A percentile compares a stretch with the other conserved stretches of the same genome.
Conservation (phyloP, 257 asterid genomes). For the Penstemon eatonii region DNA sequence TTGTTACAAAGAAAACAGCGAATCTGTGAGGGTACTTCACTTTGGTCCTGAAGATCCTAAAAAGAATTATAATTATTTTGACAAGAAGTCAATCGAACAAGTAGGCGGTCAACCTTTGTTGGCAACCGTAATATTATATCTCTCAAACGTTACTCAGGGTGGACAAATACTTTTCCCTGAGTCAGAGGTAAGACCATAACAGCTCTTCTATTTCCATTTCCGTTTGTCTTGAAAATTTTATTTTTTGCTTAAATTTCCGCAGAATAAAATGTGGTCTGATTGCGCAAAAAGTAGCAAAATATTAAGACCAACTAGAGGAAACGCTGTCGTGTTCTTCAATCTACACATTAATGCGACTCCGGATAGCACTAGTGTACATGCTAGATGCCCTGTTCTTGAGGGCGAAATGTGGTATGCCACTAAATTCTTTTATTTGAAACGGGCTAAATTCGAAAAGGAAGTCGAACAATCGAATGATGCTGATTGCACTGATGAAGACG, state of each 20-base stretch:
- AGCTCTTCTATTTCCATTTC: not conserved
- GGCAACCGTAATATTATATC: constrained; percentile 79
- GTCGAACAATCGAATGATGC: constrained; percentile 25
- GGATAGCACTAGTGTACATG: constrained; percentile 60
- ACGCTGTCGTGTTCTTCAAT: constrained; percentile 71
- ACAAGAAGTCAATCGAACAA: constrained; percentile 32
- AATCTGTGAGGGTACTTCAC: constrained; percentile 49
- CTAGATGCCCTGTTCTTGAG: constrained; percentile 63
- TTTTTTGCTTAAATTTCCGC: constrained; percentile 31
- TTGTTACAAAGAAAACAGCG: constrained; percentile 54
- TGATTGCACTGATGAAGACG: constrained; percentile 81
- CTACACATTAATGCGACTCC: constrained; percentile 67
- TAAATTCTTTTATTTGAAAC: constrained; percentile 51
- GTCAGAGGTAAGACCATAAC: constrained; percentile 48
- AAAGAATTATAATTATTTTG: constrained; percentile 43
- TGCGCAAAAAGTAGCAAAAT: constrained; percentile 45
- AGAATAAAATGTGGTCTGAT: constrained; percentile 55
- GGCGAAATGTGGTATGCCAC: constrained; percentile 78
- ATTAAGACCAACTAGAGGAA: constrained; percentile 59
- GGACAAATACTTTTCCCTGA: constrained; percentile 75
- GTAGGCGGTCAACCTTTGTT: constrained; percentile 45
- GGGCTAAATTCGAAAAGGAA: constrained; percentile 25
- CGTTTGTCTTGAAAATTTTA: not conserved
- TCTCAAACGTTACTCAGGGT: constrained; percentile 64
- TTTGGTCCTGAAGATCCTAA: constrained; percentile 48